A percentile compares a stretch with the other conserved stretches of the same genome.
These are phyloP conservation scores for Cercospora zeina DNA, from an alignment of 2,329 filamentous ascomycete genomes.

Conservation along the genomic window DNA sequence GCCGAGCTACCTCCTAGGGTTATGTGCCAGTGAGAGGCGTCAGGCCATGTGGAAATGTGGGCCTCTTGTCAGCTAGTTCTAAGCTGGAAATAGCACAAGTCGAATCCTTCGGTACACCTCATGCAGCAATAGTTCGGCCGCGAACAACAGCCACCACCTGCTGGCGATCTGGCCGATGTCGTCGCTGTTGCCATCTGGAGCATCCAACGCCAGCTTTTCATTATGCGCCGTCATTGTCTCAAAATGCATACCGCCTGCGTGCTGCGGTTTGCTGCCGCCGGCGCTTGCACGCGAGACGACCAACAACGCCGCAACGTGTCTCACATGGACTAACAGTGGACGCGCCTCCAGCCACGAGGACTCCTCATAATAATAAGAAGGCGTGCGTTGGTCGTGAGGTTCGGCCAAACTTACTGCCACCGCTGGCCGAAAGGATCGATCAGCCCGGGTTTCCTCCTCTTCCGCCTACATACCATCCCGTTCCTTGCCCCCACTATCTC, in stretches of 20 bases:
- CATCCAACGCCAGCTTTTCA: neutral
- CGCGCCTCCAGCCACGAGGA: neutral
- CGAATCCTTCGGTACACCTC: constrained; percentile 10
- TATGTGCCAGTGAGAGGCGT: neutral
- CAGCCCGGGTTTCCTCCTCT: neutral
- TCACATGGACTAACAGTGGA: constrained; percentile 13
- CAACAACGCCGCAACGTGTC: constrained; percentile 6
- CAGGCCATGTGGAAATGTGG: neutral
- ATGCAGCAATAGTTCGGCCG: constrained; percentile 8
- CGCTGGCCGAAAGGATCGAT: constrained; percentile 6
- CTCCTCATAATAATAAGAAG: neutral
- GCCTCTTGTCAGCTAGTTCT: neutral
- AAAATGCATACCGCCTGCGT: constrained; percentile 1
- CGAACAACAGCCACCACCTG: constrained; percentile 5
- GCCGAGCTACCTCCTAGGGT: neutral
- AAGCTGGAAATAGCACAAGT: constrained; percentile 4
- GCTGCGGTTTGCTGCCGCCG: constrained; percentile 20
- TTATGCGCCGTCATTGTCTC: neutral
- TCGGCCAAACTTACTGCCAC: constrained; percentile 5
- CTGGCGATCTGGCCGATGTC: constrained; percentile 12
- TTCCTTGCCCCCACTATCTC: neutral
- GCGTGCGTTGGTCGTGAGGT: neutral
- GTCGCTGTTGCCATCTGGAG: neutral
- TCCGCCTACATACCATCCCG: neutral
- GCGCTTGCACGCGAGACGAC: constrained; percentile 10